Base-by-base conservation (phyloP, 192 early-diverging fungal genomes). In the Umbelopsis sp. region DNA sequence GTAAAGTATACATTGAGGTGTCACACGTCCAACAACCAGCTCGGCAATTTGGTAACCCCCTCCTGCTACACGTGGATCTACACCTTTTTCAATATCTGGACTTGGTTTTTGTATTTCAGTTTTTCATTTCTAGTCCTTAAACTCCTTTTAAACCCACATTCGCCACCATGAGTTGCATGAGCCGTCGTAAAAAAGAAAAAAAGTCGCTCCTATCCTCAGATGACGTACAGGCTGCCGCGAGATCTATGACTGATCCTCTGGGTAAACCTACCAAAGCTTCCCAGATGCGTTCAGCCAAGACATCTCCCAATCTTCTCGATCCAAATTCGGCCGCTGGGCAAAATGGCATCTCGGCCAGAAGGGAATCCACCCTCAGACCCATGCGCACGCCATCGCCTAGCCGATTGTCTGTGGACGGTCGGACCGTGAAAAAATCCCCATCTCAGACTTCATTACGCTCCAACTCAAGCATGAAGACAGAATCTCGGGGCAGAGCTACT, bases 81-180 rank as follows among this genome's bases (percentile, higher is more conserved):
- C 27, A 18, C 55, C 55, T 61, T 61, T 61, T 61, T 61, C 55
- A 61, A 33, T 61, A 33, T 6, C 1, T 61, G 16, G 13, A 61
- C 55, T 61, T 61, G 37, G 5, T 30, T 30, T 16, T n/a, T 61
- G n/a, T 61, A 33, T 25, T 10, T 41, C 10, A 41, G 3, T 30
- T 41, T 41, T 41, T 41, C 37, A 41, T 41, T 41, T 41, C 37
- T 4, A 41, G 5, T 41, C 37, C 5, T 23, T 21, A 53, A 23
- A 53, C 51, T 25, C 23, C 33, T 61, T 61, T 30, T 15, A 23
- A 13, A 55, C 23, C 16, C 52, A 30, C 51, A 53, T 23, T 53
- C 23, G 55, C 55, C 55, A 61, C 55, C 55, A 61, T 61, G 55
- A 61, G 55, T 33, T 61, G 55, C 7, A 61, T 61, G 55, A 61